Percentiles rank a stretch among this genome's conserved stretches.
phyloP scores from a whole-genome alignment of 176 grass and related monocot species.

The Hsuehochloa calcarea region DNA sequence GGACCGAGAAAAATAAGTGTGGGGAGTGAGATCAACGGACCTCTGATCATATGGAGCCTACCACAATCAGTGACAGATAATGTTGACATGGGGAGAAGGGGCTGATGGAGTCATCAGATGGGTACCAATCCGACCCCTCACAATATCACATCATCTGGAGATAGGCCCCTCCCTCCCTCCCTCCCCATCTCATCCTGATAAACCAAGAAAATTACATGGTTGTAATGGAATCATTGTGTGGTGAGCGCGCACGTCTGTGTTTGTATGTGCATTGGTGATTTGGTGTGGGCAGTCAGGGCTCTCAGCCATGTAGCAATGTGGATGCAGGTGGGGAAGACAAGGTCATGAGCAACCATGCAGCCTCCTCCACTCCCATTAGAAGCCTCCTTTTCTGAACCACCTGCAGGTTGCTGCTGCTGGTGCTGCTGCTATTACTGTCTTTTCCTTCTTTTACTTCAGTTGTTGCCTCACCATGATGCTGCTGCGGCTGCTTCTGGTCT shows the following conservation, averaged over 20 bases:
- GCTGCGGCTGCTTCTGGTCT: slow-evolving; percentile 40
- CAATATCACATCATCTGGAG: slow-evolving; percentile 30
- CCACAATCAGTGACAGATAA: slow-evolving; percentile 37
- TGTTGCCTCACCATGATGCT: slow-evolving; percentile 6
- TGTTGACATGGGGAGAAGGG: neutral
- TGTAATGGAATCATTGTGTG: slow-evolving; percentile 7
- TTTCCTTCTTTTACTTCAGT: slow-evolving; percentile 25
- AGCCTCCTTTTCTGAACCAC: slow-evolving; percentile 48
- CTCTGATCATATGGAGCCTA: slow-evolving; percentile 31
- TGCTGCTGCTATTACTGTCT: slow-evolving; percentile 23
- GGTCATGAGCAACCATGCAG: slow-evolving; percentile 75
- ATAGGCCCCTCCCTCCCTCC: neutral
- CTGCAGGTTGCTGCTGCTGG: slow-evolving; percentile 36
- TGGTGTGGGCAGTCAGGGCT: neutral
- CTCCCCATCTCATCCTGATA: slow-evolving; percentile 7
- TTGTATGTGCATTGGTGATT: slow-evolving; percentile 26
- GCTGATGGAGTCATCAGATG: neutral
- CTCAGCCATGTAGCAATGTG: slow-evolving; percentile 49
- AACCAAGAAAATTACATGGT: slow-evolving; percentile 6
- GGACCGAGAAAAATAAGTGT: neutral
- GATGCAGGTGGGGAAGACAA: slow-evolving; percentile 65
- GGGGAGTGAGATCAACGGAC: slow-evolving; percentile 12
- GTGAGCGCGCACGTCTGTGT: neutral
- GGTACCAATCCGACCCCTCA: slow-evolving; percentile 12
- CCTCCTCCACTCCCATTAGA: slow-evolving; percentile 65